Evolutionary conservation across 306 rosid species (phyloP), one percentile per base, ranked within the genome.

Genomic region (Pueraria montana): DNA sequence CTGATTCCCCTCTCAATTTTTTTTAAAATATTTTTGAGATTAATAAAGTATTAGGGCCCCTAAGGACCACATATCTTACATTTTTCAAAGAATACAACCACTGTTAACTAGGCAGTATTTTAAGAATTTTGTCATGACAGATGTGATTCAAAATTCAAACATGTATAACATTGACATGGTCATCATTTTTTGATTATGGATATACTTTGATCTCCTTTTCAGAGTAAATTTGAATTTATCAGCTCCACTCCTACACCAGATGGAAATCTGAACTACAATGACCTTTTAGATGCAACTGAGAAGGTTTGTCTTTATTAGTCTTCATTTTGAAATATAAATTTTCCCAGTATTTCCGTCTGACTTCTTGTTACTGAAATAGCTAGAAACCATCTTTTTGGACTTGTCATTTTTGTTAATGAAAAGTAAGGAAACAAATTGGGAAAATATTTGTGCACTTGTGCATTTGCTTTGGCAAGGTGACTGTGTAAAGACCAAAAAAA

Each of bases 201-300:
- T 72, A 53, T 78, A 43, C 69, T 55, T 48, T 20, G 56, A 63
- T 42, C 71, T 74, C 76, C 30, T 70, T 89, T 83, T 72, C 95
- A 91, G 98, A 86, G 88, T 78, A 82, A 82, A 56, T 82, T 70
- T 85, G 99, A 89, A 72, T 72, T 85, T 4, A 77, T 92, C 84
- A 86, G 86, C 83, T 86, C 86, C 84, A 45, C 96, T 79, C 87
- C 97, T 32, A 74, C 88, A 72, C 97, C 97, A 0, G 98, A 94
- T 88, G 99, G 97, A 85, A 87, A 84, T 87, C 90, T 96, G 42
- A 84, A 86, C 91, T 90, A 88, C 83, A 74, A 88, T 64, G 85
- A 91, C 56, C 71, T 92, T 61, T 52, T 96, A 83, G 90, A 86
- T 59, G 87, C 86, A 11, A 70, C 92, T 10, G 77, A 83, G 78